Evolutionary conservation across 306 rosid genomes (phyloP).

Genomic region (Glycyrrhiza uralensis): DNA sequence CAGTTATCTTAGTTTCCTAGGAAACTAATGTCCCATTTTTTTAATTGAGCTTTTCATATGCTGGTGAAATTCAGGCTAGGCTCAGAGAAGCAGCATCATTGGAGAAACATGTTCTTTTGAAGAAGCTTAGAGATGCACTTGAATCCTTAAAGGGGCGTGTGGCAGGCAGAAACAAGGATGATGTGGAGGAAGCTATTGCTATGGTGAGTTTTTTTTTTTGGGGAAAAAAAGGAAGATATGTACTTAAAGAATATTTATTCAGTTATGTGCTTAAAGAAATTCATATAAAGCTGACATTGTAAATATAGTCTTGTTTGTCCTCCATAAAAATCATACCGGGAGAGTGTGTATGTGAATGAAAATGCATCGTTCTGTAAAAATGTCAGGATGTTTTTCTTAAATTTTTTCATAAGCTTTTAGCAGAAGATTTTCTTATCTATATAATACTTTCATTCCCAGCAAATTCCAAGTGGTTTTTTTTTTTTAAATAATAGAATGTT

Average conservation of each 20-base stretch:
- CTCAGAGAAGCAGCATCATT: slow-evolving; percentile 91
- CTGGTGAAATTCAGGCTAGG: slow-evolving; percentile 68
- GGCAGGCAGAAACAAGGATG: slow-evolving; percentile 92
- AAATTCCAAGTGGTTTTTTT: not conserved
- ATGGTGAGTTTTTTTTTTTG: slow-evolving; percentile 54
- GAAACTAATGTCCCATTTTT: slow-evolving; percentile 4
- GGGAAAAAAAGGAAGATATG: not conserved
- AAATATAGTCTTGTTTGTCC: not conserved
- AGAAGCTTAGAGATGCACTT: slow-evolving; percentile 89
- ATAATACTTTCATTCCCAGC: not conserved
- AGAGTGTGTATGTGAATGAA: not conserved
- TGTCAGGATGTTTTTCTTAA: not conserved
- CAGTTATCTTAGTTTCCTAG: not conserved
- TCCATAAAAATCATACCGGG: not conserved
- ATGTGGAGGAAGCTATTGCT: slow-evolving; percentile 87
- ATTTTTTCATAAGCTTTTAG: not conserved
- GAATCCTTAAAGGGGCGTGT: slow-evolving; percentile 90
- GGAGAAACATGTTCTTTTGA: slow-evolving; percentile 92
- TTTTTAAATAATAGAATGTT: not conserved
- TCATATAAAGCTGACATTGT: not conserved
- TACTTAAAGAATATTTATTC: not conserved
- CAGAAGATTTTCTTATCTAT: not conserved
- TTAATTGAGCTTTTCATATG: slow-evolving; percentile 24
- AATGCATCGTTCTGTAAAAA: slow-evolving; percentile 4
- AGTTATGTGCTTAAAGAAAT: not conserved